Evolutionary conservation across 2,329 filamentous ascomycete genomes (phyloP), one percentile per base, ranked within the genome.

Genomic region (Ophiostoma pallidulum): DNA sequence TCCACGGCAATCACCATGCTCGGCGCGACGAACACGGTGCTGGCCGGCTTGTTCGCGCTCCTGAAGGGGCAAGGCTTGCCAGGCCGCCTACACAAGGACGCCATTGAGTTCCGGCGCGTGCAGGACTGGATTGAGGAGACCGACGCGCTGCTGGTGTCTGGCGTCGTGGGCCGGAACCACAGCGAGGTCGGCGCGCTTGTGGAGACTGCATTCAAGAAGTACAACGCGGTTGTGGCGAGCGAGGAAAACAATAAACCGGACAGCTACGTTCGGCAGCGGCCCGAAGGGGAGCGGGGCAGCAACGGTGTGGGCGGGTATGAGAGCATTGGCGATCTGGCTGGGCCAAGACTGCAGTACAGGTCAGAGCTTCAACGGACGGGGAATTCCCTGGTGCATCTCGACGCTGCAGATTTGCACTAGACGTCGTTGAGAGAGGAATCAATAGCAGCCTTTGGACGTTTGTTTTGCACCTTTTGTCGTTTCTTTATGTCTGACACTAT

Each of bases 11-110:
- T 84, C 58, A 78, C 76, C 9, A 60, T 75, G 0, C 64, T 84
- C 1, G 80, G 81, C 3, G 78, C 78, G 1, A 59, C 77, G 10
- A 84, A 84, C 56, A 82, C 78, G 3, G 62, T 80, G 4, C 68
- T 82, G 6, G 80, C 80, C 1, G 80, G 81, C 14, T 63, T 80
- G 1, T 61, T 84, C 18, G 78, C 78, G 0, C 69, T 75, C 8
- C 58, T 75, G 40, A 74, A 73, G 56, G 70, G 72, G 4, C 71
- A 72, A 36, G 73, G 72, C 0, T 55, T 75, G 44, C 72, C 72
- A 0, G 67, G 72, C 53, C 58, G 68, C 14, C 51, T 75, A 16
- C 62, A 67, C 35, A 67, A 70, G 43, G 68, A 75, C 48, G 66
- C 67, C 32, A 62, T 69, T 14, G 68, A 68, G 37, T 72, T 71